A percentile compares a stretch with the other conserved stretches of the same genome.
Evolutionary conservation across 1,284 basidiomycete species (phyloP).

Genomic region (Lentinus polychrous): DNA sequence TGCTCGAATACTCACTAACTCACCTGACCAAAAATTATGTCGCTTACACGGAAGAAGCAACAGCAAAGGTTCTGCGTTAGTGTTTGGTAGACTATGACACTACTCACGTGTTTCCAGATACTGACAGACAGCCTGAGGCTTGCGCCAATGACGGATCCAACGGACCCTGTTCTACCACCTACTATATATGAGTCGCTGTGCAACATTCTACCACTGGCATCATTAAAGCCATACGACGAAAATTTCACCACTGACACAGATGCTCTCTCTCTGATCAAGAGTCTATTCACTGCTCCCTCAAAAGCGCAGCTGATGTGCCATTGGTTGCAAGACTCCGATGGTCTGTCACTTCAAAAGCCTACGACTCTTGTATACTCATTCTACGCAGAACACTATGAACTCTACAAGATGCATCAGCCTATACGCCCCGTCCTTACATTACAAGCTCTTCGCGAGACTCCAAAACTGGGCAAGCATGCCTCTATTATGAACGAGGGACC

Average conservation of each 20-base stretch:
- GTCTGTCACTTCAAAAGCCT: not conserved
- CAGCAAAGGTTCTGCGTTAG: slow-evolving; percentile 45
- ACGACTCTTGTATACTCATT: slow-evolving; percentile 7
- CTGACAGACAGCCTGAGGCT: slow-evolving; percentile 33
- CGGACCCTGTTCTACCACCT: slow-evolving; percentile 31
- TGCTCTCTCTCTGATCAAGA: slow-evolving; percentile 28
- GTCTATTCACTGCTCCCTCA: slow-evolving; percentile 10
- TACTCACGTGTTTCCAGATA: slow-evolving; percentile 26
- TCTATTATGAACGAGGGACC: no score
- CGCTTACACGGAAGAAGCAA: slow-evolving; percentile 42
- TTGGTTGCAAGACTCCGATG: not conserved
- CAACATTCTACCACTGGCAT: slow-evolving; percentile 29
- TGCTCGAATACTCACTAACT: slow-evolving; percentile 44
- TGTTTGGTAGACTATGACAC: not conserved
- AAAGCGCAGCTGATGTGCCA: not conserved
- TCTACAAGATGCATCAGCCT: slow-evolving; percentile 22
- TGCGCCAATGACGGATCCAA: slow-evolving; percentile 42
- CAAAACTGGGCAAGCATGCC: slow-evolving; percentile 18
- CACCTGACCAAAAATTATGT: slow-evolving; percentile 52
- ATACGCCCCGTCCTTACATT: slow-evolving; percentile 35
- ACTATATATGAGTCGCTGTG: slow-evolving; percentile 43
- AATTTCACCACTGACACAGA: slow-evolving; percentile 31
- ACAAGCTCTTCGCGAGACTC: slow-evolving; percentile 32
- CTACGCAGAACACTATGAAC: slow-evolving; percentile 11
- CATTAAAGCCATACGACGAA: slow-evolving; percentile 38